Base-by-base conservation (phyloP, 179 eudicot species). In the Vitellaria paradoxa region DNA sequence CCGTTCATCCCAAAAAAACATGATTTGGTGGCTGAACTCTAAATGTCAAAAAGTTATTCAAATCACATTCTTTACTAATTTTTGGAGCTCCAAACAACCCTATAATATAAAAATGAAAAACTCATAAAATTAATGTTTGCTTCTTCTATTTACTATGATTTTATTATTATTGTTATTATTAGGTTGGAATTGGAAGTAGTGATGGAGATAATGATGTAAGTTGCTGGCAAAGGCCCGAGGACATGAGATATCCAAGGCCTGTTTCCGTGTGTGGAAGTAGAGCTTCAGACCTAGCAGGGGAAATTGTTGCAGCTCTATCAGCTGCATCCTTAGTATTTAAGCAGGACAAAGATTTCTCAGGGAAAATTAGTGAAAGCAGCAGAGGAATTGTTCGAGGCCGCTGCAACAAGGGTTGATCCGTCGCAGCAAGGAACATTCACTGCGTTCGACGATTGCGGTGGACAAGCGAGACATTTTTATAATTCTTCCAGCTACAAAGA, bases 191-290 rank as follows among this genome's bases (percentile, higher is more conserved):
- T 7, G 8, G n/a, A 42, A 21, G 76, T n/a, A 80, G 74, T 21
- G 55, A 67, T 53, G 59, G 63, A 6, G 81, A 80, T 0, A 74
- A 65, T 45, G 86, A 84, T 21, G 37, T 73, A 14, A 78, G 20
- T 12, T 84, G 86, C 66, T 84, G 86, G 86, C 84, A 84, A 75
- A 77, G 86, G 42, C 84, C 86, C 2, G 86, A 84, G 69, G 83
- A 84, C 52, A 84, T 84, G 86, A 75, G 10, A 53, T 80, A 84
- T 49, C 56, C 50, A 55, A 79, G 86, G 62, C 68, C 50, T 7
- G 86, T 83, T 68, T 83, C 76, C 0, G 61, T 49, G 45, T 85
- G 87, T 70, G 81, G 70, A n/a, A 52, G 30, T 7, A 72, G 78
- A 11, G 86, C 86, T 70, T 69, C 86, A 17, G 86, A 84, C 55